Evolutionary conservation across 257 asterid genomes (phyloP).

Genomic region (Knoxia roxburghii): DNA sequence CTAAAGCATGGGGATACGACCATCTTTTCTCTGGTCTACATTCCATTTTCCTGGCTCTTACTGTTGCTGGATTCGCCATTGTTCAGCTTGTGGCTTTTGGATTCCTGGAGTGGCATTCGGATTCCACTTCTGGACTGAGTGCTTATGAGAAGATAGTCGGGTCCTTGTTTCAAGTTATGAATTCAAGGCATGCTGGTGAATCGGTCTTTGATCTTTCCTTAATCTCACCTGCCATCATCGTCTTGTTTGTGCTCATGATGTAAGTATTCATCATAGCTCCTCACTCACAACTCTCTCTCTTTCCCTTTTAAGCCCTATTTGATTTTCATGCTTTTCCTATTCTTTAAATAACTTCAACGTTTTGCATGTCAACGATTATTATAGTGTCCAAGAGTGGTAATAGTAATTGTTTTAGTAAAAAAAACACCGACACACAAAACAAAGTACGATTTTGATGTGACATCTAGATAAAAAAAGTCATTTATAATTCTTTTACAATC

Average conservation of each 20-base stretch:
- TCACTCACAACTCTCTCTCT: background rate
- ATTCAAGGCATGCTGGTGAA: conserved; percentile 1
- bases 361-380: no score
- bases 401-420: no score
- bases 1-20: background rate
- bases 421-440: no score
- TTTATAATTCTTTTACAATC: no score
- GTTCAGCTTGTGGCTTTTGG: background rate
- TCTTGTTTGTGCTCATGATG: conserved; percentile 5
- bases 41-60: background rate
- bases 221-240: background rate
- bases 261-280: background rate
- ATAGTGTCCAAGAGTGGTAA: no score
- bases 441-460: no score
- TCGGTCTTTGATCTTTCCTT: conserved; percentile 1
- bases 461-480: no score
- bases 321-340: no score
- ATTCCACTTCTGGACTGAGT: background rate
- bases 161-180: background rate
- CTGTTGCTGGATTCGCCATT: background rate
- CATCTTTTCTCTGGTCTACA: background rate
- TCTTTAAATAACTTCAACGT: no score
- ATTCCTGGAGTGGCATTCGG: conserved; percentile 1
- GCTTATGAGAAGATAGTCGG: background rate
- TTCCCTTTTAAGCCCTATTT: background rate